Conservation (phyloP, 371 early-diverging fungal genomes). For the Mucor piriformis region DNA sequence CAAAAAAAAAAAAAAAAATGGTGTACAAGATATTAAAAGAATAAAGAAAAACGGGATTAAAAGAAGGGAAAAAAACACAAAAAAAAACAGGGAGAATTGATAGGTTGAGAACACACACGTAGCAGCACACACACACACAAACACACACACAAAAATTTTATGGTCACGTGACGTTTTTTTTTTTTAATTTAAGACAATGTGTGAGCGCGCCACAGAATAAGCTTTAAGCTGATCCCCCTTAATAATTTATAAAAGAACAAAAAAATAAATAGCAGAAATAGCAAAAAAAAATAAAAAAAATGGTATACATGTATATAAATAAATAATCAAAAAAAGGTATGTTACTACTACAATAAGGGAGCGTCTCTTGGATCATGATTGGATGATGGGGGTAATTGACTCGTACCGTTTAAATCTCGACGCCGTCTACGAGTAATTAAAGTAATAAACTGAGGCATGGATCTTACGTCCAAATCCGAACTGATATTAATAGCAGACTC, state of each 20-base stretch:
- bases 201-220: too few relatives aligned
- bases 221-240: too few relatives aligned
- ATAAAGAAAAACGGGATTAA: neutral
- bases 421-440: constrained; percentile 28
- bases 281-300: too few relatives aligned
- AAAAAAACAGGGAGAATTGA: neutral
- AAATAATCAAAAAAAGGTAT: neutral
- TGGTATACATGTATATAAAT: neutral
- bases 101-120: too few relatives aligned
- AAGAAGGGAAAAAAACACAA: constrained; percentile 2
- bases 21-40: constrained; percentile 1
- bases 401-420: neutral
- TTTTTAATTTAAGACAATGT: neutral
- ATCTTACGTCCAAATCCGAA: constrained; percentile 38
- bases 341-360: neutral
- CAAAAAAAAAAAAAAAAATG: constrained; percentile 17
- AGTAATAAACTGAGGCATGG: constrained; percentile 49
- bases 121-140: too few relatives aligned
- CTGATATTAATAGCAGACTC: constrained; percentile 49
- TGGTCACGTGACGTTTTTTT: neutral
- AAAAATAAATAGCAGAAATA: too few relatives aligned
- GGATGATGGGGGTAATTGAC: neutral
- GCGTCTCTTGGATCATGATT: neutral
- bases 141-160: too few relatives aligned
- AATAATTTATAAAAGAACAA: too few relatives aligned